Evolutionary conservation across 2,329 filamentous ascomycete species (phyloP).

Genomic region (Trichoderma sp.): DNA sequence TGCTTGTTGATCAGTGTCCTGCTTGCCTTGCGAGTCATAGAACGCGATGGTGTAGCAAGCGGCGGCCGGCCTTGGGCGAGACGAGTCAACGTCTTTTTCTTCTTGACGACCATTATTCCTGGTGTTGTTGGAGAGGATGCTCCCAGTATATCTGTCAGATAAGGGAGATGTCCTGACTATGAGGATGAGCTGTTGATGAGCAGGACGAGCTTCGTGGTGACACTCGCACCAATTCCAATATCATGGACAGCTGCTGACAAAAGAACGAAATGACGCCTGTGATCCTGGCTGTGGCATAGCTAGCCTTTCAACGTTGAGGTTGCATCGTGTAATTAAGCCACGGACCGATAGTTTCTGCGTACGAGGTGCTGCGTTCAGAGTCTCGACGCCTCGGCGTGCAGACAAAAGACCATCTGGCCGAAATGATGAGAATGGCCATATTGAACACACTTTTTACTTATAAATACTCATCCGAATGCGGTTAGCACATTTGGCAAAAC

Average conservation of each 20-base stretch:
- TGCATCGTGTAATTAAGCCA: background rate
- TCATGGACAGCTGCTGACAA: background rate
- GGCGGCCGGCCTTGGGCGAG: constrained; percentile 54
- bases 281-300: background rate
- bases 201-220: background rate
- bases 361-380: background rate
- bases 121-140: background rate
- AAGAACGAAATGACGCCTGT: background rate
- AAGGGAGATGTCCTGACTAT: background rate
- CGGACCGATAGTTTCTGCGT: background rate
- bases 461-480: constrained; percentile 6
- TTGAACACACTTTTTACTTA: constrained; percentile 10
- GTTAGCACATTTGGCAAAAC: background rate
- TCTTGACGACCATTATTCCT: constrained; percentile 47
- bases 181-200: background rate
- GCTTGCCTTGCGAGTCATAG: constrained; percentile 64
- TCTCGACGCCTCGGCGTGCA: background rate
- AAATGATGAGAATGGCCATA: constrained; percentile 1
- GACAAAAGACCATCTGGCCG: background rate
- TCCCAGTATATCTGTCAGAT: background rate
- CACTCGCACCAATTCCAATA: background rate
- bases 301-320: background rate
- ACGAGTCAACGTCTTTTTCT: constrained; percentile 44
- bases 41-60: constrained; percentile 48
- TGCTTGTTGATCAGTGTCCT: constrained; percentile 63